Conservation (phyloP, 371 early-diverging fungal species). For the Mucor piriformis region DNA sequence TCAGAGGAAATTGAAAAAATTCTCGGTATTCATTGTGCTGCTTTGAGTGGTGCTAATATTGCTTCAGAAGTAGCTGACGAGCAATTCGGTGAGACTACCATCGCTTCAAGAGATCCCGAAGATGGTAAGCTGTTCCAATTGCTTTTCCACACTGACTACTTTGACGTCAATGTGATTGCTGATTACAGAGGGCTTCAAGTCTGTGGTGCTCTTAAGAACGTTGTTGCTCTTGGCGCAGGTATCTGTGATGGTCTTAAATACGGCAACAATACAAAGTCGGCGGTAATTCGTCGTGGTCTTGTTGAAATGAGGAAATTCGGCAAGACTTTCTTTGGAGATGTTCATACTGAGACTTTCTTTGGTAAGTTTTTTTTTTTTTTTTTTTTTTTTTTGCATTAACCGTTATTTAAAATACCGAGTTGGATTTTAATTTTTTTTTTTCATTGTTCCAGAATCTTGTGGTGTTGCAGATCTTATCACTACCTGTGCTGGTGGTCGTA, state of each 20-base stretch:
- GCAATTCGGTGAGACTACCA: slow-evolving; percentile 91
- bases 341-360: slow-evolving; percentile 89
- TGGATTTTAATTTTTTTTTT: not conserved
- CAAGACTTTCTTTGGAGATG: slow-evolving; percentile 76
- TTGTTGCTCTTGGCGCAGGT: slow-evolving; percentile 96
- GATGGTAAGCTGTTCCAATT: slow-evolving; percentile 81
- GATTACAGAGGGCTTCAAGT: slow-evolving; percentile 94
- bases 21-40: slow-evolving; percentile 78
- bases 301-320: slow-evolving; percentile 95
- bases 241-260: slow-evolving; percentile 79
- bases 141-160: slow-evolving; percentile 63
- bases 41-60: slow-evolving; percentile 95
- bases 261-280: slow-evolving; percentile 96
- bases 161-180: slow-evolving; percentile 77
- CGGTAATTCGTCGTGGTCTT: slow-evolving; percentile 95
- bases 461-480: slow-evolving; percentile 85
- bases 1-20: slow-evolving; percentile 76
- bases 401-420: not conserved
- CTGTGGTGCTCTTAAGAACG: slow-evolving; percentile 98
- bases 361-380: slow-evolving; percentile 65
- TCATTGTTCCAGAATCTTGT: slow-evolving; percentile 60
- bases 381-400: slow-evolving; percentile 86
- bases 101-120: slow-evolving; percentile 66
- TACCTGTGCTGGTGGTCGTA: slow-evolving; percentile 95
- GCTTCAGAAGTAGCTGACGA: slow-evolving; percentile 93